A percentile compares a stretch with the other conserved stretches of the same genome.
Evolutionary conservation across 306 rosid species (phyloP).

Genomic region (Prunus mira): DNA sequence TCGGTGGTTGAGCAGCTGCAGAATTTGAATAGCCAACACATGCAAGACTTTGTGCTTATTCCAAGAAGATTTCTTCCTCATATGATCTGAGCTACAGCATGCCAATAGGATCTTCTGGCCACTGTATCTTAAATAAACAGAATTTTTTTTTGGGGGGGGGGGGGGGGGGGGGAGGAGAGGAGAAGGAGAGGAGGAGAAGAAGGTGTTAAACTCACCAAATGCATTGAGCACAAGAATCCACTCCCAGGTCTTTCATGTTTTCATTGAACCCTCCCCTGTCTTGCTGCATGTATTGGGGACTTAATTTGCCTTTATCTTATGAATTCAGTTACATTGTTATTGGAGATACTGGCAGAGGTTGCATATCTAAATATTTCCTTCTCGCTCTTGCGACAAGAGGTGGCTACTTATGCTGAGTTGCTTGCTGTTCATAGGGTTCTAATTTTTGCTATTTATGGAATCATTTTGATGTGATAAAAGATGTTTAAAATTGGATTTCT

Average conservation of each 20-base stretch:
- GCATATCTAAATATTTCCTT: constrained; percentile 4
- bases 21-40: constrained; percentile 15
- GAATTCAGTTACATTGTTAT: background rate
- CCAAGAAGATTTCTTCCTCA: background rate
- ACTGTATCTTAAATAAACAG: background rate
- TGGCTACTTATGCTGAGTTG: background rate
- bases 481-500: constrained; percentile 3
- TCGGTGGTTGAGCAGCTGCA: constrained; percentile 2
- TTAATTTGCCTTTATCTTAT: background rate
- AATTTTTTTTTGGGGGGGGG: background rate
- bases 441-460: constrained; percentile 1
- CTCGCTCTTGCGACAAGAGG: background rate
- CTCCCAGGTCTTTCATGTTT: background rate
- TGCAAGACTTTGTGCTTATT: constrained; percentile 12
- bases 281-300: background rate
- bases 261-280: background rate
- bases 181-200: too few species aligned
- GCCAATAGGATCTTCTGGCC: background rate
- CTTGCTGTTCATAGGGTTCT: constrained; percentile 10
- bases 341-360: background rate
- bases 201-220: background rate
- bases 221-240: background rate
- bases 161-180: accelerated
- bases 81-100: background rate
- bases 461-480: background rate